Evolutionary conservation across 768 basidiomycete genomes (phyloP).

Genomic region (Tremella yokohamensis): DNA sequence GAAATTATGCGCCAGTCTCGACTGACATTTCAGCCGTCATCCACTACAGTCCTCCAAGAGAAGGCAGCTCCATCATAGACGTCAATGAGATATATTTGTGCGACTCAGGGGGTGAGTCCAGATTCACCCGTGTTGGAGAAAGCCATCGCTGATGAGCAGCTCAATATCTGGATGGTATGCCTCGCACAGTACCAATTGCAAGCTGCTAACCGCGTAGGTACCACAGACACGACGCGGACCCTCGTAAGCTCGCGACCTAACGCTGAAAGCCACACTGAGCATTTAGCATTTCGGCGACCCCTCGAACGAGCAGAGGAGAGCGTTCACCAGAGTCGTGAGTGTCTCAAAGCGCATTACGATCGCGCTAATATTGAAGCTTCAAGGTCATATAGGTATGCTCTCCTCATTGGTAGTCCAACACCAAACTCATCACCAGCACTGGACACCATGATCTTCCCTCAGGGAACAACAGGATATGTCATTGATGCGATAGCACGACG

Average conservation of each 20-base stretch:
- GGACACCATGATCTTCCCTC: slow-evolving; percentile 77
- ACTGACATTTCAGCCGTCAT: slow-evolving; percentile 66
- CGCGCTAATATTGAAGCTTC: slow-evolving; percentile 28
- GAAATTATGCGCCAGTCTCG: too few relatives aligned
- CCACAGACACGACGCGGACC: slow-evolving; percentile 90
- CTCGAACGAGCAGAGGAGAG: slow-evolving; percentile 72
- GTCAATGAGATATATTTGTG: slow-evolving; percentile 64
- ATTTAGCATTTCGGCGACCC: slow-evolving; percentile 81
- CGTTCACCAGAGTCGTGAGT: slow-evolving; percentile 74
- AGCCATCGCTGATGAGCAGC: slow-evolving; percentile 51
- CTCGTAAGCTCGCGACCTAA: slow-evolving; percentile 57
- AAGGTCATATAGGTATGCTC: slow-evolving; percentile 42
- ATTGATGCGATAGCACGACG: slow-evolving; percentile 22
- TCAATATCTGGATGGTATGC: slow-evolving; percentile 70
- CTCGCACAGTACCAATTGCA: not conserved
- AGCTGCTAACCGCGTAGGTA: slow-evolving; percentile 53
- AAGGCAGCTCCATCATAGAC: slow-evolving; percentile 69
- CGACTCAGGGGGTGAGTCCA: slow-evolving; percentile 72
- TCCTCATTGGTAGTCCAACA: not conserved
- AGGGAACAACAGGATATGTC: slow-evolving; percentile 51
- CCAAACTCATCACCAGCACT: slow-evolving; percentile 56
- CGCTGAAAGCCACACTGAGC: not conserved
- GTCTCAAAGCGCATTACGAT: slow-evolving; percentile 42
- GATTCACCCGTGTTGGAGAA: not conserved
- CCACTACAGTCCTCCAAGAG: slow-evolving; percentile 79